phyloP scores from a whole-genome alignment of 805 yeast species.

The Candida hungchunana region DNA sequence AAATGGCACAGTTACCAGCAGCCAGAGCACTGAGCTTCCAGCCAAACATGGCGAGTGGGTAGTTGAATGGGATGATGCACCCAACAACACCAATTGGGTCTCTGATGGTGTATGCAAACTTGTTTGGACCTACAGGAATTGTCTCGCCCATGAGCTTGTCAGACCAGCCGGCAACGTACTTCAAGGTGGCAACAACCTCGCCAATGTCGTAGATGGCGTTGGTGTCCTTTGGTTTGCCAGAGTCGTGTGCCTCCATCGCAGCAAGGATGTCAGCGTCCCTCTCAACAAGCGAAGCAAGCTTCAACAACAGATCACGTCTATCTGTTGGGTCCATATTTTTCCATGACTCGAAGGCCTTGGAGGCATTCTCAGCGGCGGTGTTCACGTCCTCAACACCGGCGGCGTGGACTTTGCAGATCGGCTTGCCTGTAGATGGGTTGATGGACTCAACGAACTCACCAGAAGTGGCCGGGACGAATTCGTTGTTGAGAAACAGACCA shows the following conservation, averaged over 20 bases:
- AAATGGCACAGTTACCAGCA: constrained; percentile 43
- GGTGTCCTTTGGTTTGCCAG: constrained; percentile 51
- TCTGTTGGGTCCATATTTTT: constrained; percentile 40
- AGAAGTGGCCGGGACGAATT: constrained; percentile 53
- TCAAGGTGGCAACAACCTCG: constrained; percentile 51
- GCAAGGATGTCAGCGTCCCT: constrained; percentile 47
- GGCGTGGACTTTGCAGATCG: constrained; percentile 45
- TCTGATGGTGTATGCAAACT: constrained; percentile 50
- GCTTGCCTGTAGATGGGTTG: constrained; percentile 53
- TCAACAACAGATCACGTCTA: constrained; percentile 42
- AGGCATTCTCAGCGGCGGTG: constrained; percentile 49
- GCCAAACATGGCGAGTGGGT: constrained; percentile 45
- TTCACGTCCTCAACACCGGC: constrained; percentile 52
- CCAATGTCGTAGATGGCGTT: constrained; percentile 58
- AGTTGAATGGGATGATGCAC: constrained; percentile 50
- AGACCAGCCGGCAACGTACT: constrained; percentile 73
- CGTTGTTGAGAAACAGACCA: constrained; percentile 73
- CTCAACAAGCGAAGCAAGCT: constrained; percentile 46
- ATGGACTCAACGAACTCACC: constrained; percentile 35
- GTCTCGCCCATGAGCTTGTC: constrained; percentile 65
- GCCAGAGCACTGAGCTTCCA: constrained; percentile 48
- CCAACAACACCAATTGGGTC: constrained; percentile 52
- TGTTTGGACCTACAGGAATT: constrained; percentile 53
- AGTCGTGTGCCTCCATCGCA: constrained; percentile 53
- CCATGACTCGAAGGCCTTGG: constrained; percentile 49